A percentile compares a stretch with the other conserved stretches of the same genome.
These are phyloP conservation scores for Delphinella strobiligena DNA, from an alignment of 2,329 filamentous ascomycete genomes.

Conservation along the genomic window DNA sequence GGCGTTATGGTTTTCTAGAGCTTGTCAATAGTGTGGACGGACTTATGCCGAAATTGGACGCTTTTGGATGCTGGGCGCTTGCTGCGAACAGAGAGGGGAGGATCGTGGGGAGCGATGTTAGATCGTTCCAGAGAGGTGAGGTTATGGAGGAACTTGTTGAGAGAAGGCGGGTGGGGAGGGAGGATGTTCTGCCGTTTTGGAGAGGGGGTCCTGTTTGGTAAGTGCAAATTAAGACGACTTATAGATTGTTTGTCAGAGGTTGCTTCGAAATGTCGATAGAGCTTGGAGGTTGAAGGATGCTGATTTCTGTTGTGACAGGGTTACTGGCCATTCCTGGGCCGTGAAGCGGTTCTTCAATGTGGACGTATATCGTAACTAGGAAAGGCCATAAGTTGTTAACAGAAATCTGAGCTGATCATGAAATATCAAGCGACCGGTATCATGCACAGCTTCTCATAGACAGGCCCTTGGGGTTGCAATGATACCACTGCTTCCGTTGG, in stretches of 20 bases:
- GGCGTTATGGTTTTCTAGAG: slow-evolving; percentile 18
- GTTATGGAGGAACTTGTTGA: slow-evolving; percentile 16
- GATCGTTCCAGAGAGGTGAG: slow-evolving; percentile 21
- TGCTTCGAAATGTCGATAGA: no score
- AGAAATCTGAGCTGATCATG: background rate
- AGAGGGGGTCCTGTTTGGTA: slow-evolving; percentile 23
- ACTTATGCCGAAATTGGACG: slow-evolving; percentile 16
- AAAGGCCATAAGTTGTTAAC: slow-evolving; percentile 14
- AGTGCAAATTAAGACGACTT: no score
- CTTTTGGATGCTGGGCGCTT: slow-evolving; percentile 21
- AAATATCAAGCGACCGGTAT: no score
- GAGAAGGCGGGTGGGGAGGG: slow-evolving; percentile 17
- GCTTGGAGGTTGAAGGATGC: slow-evolving; percentile 1
- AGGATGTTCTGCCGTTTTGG: slow-evolving; percentile 23
- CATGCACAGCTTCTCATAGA: no score
- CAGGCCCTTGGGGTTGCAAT: no score
- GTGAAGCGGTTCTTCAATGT: slow-evolving; percentile 21
- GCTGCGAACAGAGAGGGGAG: slow-evolving; percentile 21
- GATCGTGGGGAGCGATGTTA: no score
- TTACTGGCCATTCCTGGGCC: slow-evolving; percentile 21
- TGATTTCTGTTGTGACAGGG: slow-evolving; percentile 2
- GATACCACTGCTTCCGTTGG: no score
- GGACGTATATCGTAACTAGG: slow-evolving; percentile 17
- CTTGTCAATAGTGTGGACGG: slow-evolving; percentile 14
- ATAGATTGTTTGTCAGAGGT: no score